Evolutionary conservation across 2,329 filamentous ascomycete species (phyloP).

Genomic region (Catunica adiposa): DNA sequence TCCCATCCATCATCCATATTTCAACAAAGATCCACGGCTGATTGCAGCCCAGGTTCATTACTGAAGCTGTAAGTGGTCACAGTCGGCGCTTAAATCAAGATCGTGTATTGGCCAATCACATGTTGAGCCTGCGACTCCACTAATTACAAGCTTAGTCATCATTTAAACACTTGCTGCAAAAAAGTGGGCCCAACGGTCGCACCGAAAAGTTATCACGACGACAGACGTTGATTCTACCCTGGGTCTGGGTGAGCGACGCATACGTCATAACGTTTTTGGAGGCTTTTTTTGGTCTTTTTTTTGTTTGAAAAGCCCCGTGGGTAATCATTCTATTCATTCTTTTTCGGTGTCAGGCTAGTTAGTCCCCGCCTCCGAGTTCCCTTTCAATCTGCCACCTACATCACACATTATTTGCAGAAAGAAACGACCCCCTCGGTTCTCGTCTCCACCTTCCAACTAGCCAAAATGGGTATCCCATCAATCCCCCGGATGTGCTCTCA

Average conservation of each 20-base stretch:
- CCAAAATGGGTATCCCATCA: conserved; percentile 37
- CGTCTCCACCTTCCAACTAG: not conserved
- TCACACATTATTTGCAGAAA: not conserved
- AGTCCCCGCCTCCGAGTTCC: not conserved
- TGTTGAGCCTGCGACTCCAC: not conserved
- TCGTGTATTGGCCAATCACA: conserved; percentile 11
- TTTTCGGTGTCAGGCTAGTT: not conserved
- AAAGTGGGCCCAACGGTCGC: conserved; percentile 6
- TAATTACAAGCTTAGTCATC: conserved; percentile 1
- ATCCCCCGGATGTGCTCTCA: conserved; percentile 75
- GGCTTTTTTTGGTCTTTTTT: not conserved
- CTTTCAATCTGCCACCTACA: not conserved
- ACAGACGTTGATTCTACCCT: not conserved
- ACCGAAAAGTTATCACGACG: conserved; percentile 8
- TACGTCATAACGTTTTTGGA: conserved; percentile 1
- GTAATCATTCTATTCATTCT: not conserved
- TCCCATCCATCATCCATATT: not conserved
- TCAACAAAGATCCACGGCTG: not conserved
- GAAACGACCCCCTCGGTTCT: not conserved
- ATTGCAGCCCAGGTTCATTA: conserved; percentile 2
- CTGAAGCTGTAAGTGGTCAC: conserved; percentile 13
- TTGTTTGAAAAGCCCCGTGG: not conserved
- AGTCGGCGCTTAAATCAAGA: conserved; percentile 13
- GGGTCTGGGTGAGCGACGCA: not conserved
- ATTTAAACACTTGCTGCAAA: not conserved